Conservation (phyloP, 148 eudicot genomes). For the Silene uniflora region DNA sequence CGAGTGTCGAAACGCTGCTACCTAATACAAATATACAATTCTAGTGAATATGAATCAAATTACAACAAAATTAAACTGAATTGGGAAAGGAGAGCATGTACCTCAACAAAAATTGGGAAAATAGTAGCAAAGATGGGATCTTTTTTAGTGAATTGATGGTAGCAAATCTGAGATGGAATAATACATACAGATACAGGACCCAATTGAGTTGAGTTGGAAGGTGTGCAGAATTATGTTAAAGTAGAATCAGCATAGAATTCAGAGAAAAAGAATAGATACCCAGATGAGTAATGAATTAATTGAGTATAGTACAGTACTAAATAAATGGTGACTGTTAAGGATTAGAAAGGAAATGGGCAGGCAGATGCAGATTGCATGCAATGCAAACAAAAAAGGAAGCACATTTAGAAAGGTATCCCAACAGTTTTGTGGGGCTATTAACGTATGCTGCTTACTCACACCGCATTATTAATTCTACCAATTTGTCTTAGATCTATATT, state of each 20-base stretch:
- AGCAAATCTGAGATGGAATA: background rate
- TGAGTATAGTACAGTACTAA: too few relatives aligned
- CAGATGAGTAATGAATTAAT: background rate
- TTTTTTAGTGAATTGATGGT: background rate
- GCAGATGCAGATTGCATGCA: constrained; percentile 16
- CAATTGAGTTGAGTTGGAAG: background rate
- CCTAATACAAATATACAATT: too few relatives aligned
- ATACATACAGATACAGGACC: too few relatives aligned
- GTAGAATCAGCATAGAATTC: constrained; percentile 24
- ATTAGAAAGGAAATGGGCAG: background rate
- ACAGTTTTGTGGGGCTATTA: constrained; percentile 7
- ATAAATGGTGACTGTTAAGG: background rate
- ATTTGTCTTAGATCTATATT: too few relatives aligned
- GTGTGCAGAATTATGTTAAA: constrained; percentile 1
- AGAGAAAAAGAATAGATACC: background rate
- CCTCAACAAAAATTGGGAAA: too few relatives aligned
- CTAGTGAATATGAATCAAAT: background rate
- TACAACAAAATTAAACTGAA: background rate
- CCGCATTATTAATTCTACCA: background rate
- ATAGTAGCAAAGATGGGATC: background rate
- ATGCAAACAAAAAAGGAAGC: constrained; percentile 7
- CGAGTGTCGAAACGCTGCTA: too few relatives aligned
- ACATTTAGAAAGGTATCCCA: constrained; percentile 21
- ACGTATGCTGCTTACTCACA: constrained; percentile 22
- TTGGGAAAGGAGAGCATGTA: too few relatives aligned